Evolutionary conservation across 345 rosid genomes (phyloP), one percentile per base, ranked within the genome.

Genomic region (Turnera subulata): DNA sequence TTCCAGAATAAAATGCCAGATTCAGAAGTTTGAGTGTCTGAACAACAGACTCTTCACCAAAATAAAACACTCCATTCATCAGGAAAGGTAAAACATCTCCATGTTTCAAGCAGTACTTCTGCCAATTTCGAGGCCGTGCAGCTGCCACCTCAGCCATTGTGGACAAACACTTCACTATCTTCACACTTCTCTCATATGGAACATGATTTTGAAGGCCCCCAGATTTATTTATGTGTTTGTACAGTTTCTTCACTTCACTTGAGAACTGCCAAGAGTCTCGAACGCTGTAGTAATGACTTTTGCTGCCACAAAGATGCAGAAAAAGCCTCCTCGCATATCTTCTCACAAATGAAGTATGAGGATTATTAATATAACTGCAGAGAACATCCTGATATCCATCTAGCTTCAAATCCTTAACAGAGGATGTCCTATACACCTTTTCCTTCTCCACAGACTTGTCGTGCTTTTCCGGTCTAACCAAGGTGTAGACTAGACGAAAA

Each of bases 81-180:
- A 89, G 65, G 73, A 85, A 89, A 45, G 96, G 82, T 73, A 93
- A 72, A 55, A 85, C 82, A 72, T 93, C 95, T 49, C 70, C 84
- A 71, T 85, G 94, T 76, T 76, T 89, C 73, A 84, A 77, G 73
- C 99, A 89, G 62, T 87, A 93, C 76, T 89, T 89, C 77, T 93
- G 99, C 99, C 99, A 93, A 77, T 93, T 93, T 40, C 92, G 88
- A 59, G 99, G 99, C 64, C 99, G 77, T n/a, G 91, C 80, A 55
- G 78, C 74, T 53, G 96, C 97, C 52, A 87, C 97, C 76, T 93
- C 99, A 62, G 84, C 95, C 81, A 89, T 93, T 33, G 88, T 80
- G 58, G 92, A 83, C 62, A 93, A 84, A 76, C 92, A 87, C 72
- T 80, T 93, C 24, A 89, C 89, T 69, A 89, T 82, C 83, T 93